These are phyloP conservation scores for Trichosanthes cucumerina DNA, from an alignment of 306 rosid species.

Conservation along the genomic window DNA sequence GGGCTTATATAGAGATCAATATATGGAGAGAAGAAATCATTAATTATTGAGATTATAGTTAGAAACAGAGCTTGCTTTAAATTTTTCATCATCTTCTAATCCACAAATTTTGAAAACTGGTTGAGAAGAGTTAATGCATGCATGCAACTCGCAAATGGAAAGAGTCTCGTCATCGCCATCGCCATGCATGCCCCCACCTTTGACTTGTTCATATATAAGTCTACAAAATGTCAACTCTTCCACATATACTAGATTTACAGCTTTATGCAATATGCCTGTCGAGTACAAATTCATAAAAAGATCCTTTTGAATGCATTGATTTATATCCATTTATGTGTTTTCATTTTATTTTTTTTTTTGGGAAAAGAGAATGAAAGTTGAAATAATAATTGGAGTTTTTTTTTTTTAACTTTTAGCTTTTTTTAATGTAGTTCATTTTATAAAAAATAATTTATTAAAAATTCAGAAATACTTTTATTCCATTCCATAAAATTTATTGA, in stretches of 20 bases:
- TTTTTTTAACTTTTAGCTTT: too few species aligned
- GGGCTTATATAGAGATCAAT: not conserved
- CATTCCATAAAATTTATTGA: too few species aligned
- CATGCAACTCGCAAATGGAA: not conserved
- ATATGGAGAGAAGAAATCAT: not conserved
- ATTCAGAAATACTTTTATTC: too few species aligned
- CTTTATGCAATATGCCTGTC: too few species aligned
- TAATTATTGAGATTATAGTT: not conserved
- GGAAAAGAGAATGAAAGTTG: too few species aligned
- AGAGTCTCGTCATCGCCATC: not conserved
- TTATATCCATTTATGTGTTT: too few species aligned
- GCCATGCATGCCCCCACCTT: not conserved
- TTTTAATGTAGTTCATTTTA: too few species aligned
- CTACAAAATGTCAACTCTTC: not conserved
- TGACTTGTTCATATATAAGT: not conserved
- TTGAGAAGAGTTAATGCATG: not conserved
- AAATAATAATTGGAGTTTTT: too few species aligned
- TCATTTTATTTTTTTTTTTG: too few species aligned
- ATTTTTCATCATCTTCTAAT: not conserved
- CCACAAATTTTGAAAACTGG: not conserved
- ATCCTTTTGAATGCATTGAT: too few species aligned
- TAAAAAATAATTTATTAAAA: too few species aligned
- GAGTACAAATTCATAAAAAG: too few species aligned
- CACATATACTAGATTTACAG: not conserved
- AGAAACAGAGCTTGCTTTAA: not conserved